Percentiles rank a stretch among this genome's conserved stretches.
phyloP scores from a whole-genome alignment of 2,329 filamentous ascomycete species.

The Cercospora brassicicola region DNA sequence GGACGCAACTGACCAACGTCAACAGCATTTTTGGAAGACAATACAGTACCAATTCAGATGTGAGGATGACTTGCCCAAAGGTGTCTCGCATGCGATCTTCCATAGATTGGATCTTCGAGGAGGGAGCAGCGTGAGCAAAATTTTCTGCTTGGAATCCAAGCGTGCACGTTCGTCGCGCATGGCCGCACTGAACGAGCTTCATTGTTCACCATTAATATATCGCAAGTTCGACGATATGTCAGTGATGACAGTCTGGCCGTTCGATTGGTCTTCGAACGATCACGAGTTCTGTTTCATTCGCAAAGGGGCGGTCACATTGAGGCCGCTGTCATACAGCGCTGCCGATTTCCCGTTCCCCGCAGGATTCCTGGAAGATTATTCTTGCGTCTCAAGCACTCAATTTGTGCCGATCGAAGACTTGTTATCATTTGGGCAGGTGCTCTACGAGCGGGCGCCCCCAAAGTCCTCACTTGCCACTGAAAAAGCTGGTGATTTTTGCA shows the following conservation, averaged over 20 bases:
- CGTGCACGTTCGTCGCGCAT: neutral
- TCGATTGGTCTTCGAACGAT: neutral
- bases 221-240: neutral
- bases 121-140: neutral
- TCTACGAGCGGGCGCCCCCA: neutral
- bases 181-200: neutral
- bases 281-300: neutral
- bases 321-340: neutral
- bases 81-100: neutral
- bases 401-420: neutral
- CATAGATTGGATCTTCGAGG: neutral
- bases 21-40: neutral
- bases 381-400: neutral
- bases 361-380: neutral
- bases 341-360: neutral
- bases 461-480: conserved; percentile 45
- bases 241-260: neutral
- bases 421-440: neutral
- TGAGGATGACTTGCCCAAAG: neutral
- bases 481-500: conserved; percentile 60
- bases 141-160: neutral
- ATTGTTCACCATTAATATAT: neutral
- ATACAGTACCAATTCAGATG: neutral
- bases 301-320: neutral
- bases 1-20: neutral